Evolutionary conservation across 345 rosid species (phyloP).

Genomic region (Erodium maritimum): DNA sequence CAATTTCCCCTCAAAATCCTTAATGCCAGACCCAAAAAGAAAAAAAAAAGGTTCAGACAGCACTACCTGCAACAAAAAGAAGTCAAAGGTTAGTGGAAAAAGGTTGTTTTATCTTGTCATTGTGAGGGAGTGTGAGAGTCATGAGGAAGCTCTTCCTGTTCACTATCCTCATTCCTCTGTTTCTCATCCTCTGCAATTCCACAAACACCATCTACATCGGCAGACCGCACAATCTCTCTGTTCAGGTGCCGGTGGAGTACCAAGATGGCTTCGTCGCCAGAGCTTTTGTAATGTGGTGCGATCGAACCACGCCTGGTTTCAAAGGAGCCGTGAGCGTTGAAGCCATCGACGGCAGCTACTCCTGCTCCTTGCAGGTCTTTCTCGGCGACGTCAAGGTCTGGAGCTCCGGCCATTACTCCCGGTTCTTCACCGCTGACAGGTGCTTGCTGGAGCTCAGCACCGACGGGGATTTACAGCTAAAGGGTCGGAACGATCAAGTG

Average conservation of each 20-base stretch:
- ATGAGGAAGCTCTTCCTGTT: too few relatives aligned
- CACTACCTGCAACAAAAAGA: too few relatives aligned
- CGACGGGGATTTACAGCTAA: conserved; percentile 64
- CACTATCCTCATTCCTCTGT: too few relatives aligned
- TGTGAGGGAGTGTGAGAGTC: too few relatives aligned
- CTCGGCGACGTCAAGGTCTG: conserved; percentile 78
- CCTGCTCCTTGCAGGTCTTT: conserved; percentile 62
- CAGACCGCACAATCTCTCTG: too few relatives aligned
- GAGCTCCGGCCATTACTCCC: conserved; percentile 78
- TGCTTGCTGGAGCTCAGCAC: conserved; percentile 54
- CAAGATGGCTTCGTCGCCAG: conserved; percentile 41
- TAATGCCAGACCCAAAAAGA: too few relatives aligned
- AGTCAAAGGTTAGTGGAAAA: too few relatives aligned
- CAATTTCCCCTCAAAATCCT: too few relatives aligned
- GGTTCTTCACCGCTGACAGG: conserved; percentile 31
- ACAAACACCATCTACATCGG: too few relatives aligned
- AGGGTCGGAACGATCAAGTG: conserved; percentile 32
- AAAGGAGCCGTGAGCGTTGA: conserved; percentile 56
- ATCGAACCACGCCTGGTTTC: conserved; percentile 32
- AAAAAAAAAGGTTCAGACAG: too few relatives aligned
- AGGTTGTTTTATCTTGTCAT: too few relatives aligned
- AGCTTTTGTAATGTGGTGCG: conserved; percentile 51
- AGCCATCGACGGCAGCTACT: conserved; percentile 36
- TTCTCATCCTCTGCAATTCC: too few relatives aligned
- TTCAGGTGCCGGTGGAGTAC: conserved; percentile 33